Conservation (phyloP, 2,329 filamentous ascomycete genomes). For the Aureobasidium vineae region DNA sequence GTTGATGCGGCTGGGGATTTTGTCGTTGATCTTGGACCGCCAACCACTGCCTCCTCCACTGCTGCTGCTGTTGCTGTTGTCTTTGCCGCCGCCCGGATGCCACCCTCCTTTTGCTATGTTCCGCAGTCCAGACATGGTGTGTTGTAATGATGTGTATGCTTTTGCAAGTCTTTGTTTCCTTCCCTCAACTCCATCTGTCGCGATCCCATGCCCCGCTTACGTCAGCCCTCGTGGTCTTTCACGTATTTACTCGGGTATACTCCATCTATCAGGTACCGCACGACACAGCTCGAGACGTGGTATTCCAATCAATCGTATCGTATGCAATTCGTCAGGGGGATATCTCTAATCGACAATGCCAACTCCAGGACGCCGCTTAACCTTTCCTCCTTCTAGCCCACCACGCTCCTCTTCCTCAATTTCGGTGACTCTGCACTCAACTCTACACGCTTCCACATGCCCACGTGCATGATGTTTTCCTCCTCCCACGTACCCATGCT, state of each 20-base stretch:
- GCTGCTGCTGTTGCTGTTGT: conserved; percentile 37
- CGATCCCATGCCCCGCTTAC: conserved; percentile 9
- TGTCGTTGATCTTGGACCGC: conserved; percentile 46
- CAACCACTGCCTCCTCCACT: conserved; percentile 29
- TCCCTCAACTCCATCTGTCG: background rate
- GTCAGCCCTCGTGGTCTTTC: background rate
- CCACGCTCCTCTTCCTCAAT: conserved; percentile 8
- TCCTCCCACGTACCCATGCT: conserved; percentile 75
- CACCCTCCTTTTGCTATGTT: conserved; percentile 49
- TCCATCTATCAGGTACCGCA: background rate
- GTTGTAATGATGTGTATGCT: background rate
- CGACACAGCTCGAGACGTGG: background rate
- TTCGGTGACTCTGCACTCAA: conserved; percentile 29
- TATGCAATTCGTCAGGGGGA: conserved; percentile 20
- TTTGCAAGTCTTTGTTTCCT: background rate
- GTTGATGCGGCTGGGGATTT: conserved; percentile 57
- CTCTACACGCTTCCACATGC: conserved; percentile 69
- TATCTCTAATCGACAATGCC: conserved; percentile 19
- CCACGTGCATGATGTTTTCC: conserved; percentile 80
- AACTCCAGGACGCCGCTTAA: conserved; percentile 8
- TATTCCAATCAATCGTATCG: background rate
- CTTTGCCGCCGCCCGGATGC: conserved; percentile 46
- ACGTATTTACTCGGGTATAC: background rate
- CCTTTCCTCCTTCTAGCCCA: background rate
- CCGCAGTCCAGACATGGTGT: conserved; percentile 18